These are phyloP conservation scores for Spergularia marina DNA, from an alignment of 148 eudicot genomes.

Conservation along the genomic window DNA sequence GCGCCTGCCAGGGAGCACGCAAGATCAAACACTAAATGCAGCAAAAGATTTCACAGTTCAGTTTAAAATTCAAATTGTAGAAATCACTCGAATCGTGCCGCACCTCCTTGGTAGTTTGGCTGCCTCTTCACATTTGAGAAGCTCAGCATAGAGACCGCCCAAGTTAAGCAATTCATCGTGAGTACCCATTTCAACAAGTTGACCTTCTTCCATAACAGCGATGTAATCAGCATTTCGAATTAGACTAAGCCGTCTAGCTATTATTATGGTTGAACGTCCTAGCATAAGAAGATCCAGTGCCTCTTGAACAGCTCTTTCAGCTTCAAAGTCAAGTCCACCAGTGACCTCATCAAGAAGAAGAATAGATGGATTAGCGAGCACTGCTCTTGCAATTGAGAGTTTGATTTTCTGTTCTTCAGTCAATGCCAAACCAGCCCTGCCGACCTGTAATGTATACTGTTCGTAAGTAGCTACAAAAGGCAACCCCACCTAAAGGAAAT, in stretches of 20 bases:
- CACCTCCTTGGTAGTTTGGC: conserved; percentile 97
- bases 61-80: background rate
- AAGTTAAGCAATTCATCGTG: conserved; percentile 85
- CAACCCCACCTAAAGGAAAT: background rate
- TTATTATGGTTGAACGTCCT: conserved; percentile 91
- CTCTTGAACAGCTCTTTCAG: conserved; percentile 93
- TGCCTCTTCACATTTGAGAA: conserved; percentile 95
- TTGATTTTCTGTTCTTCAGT: conserved; percentile 96
- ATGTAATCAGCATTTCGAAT: conserved; percentile 93
- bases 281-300: conserved; percentile 91
- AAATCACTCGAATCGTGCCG: background rate
- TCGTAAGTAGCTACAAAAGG: conserved; percentile 4
- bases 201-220: conserved; percentile 99
- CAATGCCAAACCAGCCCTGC: conserved; percentile 78
- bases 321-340: conserved; percentile 99
- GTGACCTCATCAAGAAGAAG: conserved; percentile 98
- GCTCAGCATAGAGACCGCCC: conserved; percentile 95
- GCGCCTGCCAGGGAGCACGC: background rate
- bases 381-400: conserved; percentile 95
- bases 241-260: conserved; percentile 89
- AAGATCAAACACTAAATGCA: background rate
- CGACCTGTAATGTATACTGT: conserved; percentile 53
- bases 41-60: background rate
- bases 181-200: conserved; percentile 96
- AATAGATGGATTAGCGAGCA: conserved; percentile 84